A percentile compares a stretch with the other conserved stretches of the same genome.
These are phyloP conservation scores for Cornus suecica DNA, from an alignment of 148 eudicot species.

Conservation along the genomic window DNA sequence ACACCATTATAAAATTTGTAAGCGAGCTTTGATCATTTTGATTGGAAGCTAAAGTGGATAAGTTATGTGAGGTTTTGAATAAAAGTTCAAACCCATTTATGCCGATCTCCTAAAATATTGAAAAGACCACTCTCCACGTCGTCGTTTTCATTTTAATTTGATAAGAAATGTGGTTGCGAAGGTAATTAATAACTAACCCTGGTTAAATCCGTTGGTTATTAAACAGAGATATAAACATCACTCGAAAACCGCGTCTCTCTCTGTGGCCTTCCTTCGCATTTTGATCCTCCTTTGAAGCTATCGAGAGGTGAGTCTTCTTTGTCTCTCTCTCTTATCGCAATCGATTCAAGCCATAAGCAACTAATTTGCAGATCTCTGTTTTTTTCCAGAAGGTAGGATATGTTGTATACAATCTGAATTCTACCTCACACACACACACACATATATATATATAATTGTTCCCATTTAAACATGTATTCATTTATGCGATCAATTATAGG, in stretches of 20 bases:
- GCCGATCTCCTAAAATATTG: too few relatives aligned
- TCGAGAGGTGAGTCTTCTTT: slow-evolving; percentile 8
- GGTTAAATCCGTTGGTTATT: not conserved
- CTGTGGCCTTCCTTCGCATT: not conserved
- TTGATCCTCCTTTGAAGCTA: slow-evolving; percentile 2
- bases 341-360: not conserved
- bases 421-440: too few relatives aligned
- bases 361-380: not conserved
- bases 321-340: not conserved
- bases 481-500: not conserved
- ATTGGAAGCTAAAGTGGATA: too few relatives aligned
- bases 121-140: too few relatives aligned
- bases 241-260: not conserved
- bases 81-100: too few relatives aligned
- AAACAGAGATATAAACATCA: not conserved
- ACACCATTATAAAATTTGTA: too few relatives aligned
- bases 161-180: too few relatives aligned
- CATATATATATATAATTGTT: not conserved
- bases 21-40: too few relatives aligned
- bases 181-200: too few relatives aligned
- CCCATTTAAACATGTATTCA: not conserved
- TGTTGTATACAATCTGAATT: not conserved
- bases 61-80: too few relatives aligned
- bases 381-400: not conserved
- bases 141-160: too few relatives aligned